Conservation (phyloP, 129 eudicot genomes). For the Gnaphalium uliginosum region DNA sequence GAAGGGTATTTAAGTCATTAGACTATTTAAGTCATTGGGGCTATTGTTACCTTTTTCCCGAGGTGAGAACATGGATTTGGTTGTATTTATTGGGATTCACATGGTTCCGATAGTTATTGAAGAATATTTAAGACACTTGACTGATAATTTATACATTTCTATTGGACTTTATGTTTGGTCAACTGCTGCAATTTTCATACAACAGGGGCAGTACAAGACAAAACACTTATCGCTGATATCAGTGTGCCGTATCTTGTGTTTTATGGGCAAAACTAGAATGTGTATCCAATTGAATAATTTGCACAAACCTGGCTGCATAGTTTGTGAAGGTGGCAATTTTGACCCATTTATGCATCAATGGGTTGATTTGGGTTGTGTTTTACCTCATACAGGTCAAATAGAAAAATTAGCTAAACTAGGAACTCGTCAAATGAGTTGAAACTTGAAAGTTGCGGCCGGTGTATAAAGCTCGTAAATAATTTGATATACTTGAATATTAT, state of each 20-base stretch:
- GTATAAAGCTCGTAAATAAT: neutral
- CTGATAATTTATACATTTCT: too few relatives aligned
- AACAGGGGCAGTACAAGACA: neutral
- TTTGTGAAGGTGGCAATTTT: neutral
- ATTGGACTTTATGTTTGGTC: neutral
- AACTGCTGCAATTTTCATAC: neutral
- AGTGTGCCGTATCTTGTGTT: neutral
- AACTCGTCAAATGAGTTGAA: neutral
- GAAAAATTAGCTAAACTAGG: neutral
- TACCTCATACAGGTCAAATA: neutral
- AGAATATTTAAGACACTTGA: too few relatives aligned
- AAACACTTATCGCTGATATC: neutral
- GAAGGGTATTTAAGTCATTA: constrained; percentile 22
- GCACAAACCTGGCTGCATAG: neutral
- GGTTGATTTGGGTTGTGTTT: neutral
- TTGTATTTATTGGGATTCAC: neutral
- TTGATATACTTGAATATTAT: neutral
- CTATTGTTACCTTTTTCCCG: neutral
- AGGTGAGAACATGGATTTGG: neutral
- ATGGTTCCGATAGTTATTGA: neutral
- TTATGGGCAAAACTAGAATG: neutral
- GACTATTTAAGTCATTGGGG: neutral
- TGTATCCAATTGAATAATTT: too few relatives aligned
- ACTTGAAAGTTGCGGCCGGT: neutral
- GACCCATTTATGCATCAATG: neutral